Percentiles rank a stretch among this genome's conserved stretches.
Conservation (phyloP, 495 filamentous ascomycete species). For the Hypoxylon perforatum region DNA sequence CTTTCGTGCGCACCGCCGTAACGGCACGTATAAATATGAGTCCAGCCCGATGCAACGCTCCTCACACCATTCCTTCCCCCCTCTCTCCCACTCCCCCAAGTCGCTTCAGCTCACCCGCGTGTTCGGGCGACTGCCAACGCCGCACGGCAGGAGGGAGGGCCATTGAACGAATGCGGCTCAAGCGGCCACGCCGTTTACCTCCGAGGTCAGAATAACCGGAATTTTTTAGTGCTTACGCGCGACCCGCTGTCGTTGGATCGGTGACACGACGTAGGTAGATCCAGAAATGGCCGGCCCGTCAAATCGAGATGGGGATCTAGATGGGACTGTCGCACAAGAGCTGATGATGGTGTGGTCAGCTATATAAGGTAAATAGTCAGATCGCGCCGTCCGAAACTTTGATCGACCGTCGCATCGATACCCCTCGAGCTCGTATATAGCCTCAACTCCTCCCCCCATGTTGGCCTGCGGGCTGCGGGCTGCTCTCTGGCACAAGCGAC, state of each 20-base stretch:
- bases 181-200: slow-evolving; percentile 3
- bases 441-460: too few species aligned
- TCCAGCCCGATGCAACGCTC: slow-evolving; percentile 9
- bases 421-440: too few species aligned
- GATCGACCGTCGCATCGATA: not conserved
- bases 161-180: slow-evolving; percentile 30
- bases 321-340: slow-evolving; percentile 39
- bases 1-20: not conserved
- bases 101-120: slow-evolving; percentile 20
- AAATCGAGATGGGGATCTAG: slow-evolving; percentile 20
- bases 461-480: too few species aligned
- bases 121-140: slow-evolving; percentile 11
- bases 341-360: slow-evolving; percentile 8
- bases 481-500: not conserved
- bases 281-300: slow-evolving; percentile 16
- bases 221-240: slow-evolving; percentile 33
- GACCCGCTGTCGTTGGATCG: not conserved
- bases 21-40: slow-evolving; percentile 5
- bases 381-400: slow-evolving; percentile 8
- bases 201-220: slow-evolving; percentile 5
- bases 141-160: not conserved
- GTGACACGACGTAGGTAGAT: slow-evolving; percentile 30
- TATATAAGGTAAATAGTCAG: too few species aligned
- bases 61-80: not conserved
- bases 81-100: not conserved